Base-by-base conservation (phyloP, 1,139 yeast genomes). In the Diutina siamensis region DNA sequence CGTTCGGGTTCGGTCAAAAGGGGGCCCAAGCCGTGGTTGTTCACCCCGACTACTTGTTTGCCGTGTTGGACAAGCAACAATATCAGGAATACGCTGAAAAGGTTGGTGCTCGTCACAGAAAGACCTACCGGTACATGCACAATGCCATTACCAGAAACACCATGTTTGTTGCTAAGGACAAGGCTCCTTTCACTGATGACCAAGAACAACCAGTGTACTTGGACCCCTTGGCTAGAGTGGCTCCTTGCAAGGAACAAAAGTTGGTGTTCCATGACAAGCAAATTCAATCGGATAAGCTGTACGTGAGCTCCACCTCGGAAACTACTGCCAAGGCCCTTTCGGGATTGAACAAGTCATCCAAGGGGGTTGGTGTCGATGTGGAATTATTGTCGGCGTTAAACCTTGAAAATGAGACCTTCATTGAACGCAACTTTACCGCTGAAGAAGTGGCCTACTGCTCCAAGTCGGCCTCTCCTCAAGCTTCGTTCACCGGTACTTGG, bases 1-100 rank as follows among this genome's bases (percentile, higher is more conserved):
- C 99, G 7, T 92, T 92, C 64, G 99, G 99, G 64, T 92, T 92
- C 65, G 99, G 99, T 64, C 99, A 92, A 73, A 92, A 92, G 76
- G 99, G 99, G 70, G 98, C 92, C 48, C 95, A 88, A 67, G 95
- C 96, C 46, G 68, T 92, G 63, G 85, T 82, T 49, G 76, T 92
- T 53, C 95, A 89, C 69, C 85, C 97, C 52, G 97, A 92, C 68
- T 92, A 88, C 77, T 76, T 92, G 68, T 87, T 70, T 61, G 94
- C 94, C 51, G 79, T 87, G 40, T 75, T 92, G 62, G 82, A 82
- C 61, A 76, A 76, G 67, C 60, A 69, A 34, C 74, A 83, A 53
- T 92, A 87, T 65, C 71, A 79, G 56, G 67, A 71, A 21, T 92
- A 92, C 64, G 78, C 75, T 51, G 57, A 63, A 48, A 86, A 80